These are phyloP conservation scores for Gillenia trifoliata DNA, from an alignment of 306 rosid genomes.

Conservation along the genomic window DNA sequence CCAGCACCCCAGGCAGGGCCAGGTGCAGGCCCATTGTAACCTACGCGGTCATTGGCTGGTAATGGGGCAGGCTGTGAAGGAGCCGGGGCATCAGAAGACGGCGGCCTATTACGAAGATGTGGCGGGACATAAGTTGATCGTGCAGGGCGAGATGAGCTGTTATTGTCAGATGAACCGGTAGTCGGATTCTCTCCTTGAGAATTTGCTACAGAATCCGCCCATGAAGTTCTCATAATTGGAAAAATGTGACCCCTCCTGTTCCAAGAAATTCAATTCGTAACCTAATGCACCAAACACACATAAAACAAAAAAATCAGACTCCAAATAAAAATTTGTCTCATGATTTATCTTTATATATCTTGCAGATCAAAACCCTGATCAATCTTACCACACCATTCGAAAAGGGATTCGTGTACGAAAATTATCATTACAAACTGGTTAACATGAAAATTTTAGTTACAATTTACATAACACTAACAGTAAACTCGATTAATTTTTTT, in stretches of 20 bases:
- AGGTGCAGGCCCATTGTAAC: conserved; percentile 34
- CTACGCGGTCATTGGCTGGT: conserved; percentile 25
- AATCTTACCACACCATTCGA: neutral
- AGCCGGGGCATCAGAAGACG: conserved; percentile 38
- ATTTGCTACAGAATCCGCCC: conserved; percentile 68
- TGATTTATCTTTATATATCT: conserved; percentile 4
- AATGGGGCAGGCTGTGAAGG: conserved; percentile 20
- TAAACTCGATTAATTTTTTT: neutral
- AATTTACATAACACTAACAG: neutral
- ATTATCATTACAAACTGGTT: neutral
- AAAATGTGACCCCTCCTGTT: conserved; percentile 19
- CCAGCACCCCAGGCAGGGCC: conserved; percentile 36
- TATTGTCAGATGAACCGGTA: conserved; percentile 29
- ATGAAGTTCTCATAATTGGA: conserved; percentile 54
- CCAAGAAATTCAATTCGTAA: conserved; percentile 3
- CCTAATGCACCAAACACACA: conserved; percentile 28
- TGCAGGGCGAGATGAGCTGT: conserved; percentile 28
- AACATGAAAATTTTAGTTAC: neutral
- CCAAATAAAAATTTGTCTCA: conserved; percentile 25
- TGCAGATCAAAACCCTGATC: conserved; percentile 21
- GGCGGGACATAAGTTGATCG: conserved; percentile 67
- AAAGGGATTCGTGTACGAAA: neutral
- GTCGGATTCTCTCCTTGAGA: conserved; percentile 35
- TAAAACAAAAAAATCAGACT: conserved; percentile 8
- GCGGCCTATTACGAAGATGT: conserved; percentile 61